A percentile compares a stretch with the other conserved stretches of the same genome.
Evolutionary conservation across 306 rosid species (phyloP).

Genomic region (Myrica gale): DNA sequence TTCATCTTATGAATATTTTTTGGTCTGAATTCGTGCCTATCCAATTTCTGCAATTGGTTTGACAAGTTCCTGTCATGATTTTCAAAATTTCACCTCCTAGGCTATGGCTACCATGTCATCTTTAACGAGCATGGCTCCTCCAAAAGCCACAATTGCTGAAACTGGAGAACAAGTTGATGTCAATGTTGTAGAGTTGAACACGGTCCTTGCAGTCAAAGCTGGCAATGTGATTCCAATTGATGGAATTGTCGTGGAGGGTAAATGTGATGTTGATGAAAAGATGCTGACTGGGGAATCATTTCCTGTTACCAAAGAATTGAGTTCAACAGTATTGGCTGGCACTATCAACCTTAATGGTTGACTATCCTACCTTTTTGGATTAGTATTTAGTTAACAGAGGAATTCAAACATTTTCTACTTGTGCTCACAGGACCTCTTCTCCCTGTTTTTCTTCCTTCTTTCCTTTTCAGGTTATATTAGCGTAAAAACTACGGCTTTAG

Average conservation of each 20-base stretch:
- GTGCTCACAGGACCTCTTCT: too few species aligned
- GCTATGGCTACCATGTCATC: slow-evolving; percentile 84
- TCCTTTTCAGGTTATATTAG: slow-evolving; percentile 64
- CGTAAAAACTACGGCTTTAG: slow-evolving; percentile 75
- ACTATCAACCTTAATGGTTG: slow-evolving; percentile 86
- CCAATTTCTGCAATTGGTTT: neutral
- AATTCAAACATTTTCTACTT: neutral
- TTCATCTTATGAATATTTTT: too few species aligned
- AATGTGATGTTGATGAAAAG: slow-evolving; percentile 84
- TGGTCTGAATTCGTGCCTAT: too few species aligned
- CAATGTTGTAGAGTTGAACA: slow-evolving; percentile 69
- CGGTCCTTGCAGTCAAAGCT: slow-evolving; percentile 72
- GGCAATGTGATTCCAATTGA: slow-evolving; percentile 88
- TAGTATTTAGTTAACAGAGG: neutral
- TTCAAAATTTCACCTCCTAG: slow-evolving; percentile 33
- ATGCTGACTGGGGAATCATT: slow-evolving; percentile 86
- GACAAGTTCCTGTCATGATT: neutral
- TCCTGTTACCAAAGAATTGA: slow-evolving; percentile 75
- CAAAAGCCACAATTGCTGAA: slow-evolving; percentile 78
- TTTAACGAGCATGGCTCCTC: slow-evolving; percentile 74
- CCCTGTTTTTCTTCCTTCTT: neutral
- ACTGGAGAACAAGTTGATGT: slow-evolving; percentile 75
- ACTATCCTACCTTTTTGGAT: neutral
- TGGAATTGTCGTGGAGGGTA: slow-evolving; percentile 73
- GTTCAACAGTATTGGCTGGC: slow-evolving; percentile 84